Evolutionary conservation across 345 rosid genomes (phyloP).

Genomic region (Eucalyptus globulus): DNA sequence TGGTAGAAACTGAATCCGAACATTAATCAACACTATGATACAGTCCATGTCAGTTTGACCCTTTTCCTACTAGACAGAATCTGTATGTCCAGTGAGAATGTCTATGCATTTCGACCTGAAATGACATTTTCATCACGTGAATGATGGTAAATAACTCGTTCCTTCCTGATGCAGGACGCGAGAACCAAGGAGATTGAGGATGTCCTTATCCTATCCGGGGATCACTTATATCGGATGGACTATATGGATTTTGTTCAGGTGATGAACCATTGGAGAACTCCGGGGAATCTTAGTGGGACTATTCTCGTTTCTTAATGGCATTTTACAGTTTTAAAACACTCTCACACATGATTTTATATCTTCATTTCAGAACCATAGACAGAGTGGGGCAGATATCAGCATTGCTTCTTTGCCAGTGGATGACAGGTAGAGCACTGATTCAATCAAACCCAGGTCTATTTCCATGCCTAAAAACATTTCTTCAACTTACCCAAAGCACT

Average conservation of each 20-base stretch:
- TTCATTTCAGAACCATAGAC: conserved; percentile 66
- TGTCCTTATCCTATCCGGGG: conserved; percentile 86
- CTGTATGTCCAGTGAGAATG: neutral
- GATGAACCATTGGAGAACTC: neutral
- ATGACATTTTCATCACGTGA: neutral
- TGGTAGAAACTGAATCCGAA: neutral
- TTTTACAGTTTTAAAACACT: neutral
- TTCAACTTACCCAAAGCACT: neutral
- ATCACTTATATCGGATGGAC: conserved; percentile 91
- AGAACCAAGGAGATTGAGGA: conserved; percentile 82
- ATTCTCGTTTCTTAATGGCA: neutral
- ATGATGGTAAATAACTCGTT: neutral
- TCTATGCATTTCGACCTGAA: neutral
- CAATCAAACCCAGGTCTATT: neutral
- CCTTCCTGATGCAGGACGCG: conserved; percentile 29
- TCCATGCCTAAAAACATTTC: neutral
- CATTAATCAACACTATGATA: neutral
- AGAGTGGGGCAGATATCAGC: conserved; percentile 90
- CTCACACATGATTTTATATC: neutral
- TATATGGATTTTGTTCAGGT: conserved; percentile 95
- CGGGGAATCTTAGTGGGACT: neutral
- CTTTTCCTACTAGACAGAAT: neutral
- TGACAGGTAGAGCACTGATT: conserved; percentile 39
- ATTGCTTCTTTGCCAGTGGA: conserved; percentile 75
- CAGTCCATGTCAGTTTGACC: neutral